These are phyloP conservation scores for Tuber magnatum DNA, from an alignment of 495 filamentous ascomycete species.

Conservation along the genomic window DNA sequence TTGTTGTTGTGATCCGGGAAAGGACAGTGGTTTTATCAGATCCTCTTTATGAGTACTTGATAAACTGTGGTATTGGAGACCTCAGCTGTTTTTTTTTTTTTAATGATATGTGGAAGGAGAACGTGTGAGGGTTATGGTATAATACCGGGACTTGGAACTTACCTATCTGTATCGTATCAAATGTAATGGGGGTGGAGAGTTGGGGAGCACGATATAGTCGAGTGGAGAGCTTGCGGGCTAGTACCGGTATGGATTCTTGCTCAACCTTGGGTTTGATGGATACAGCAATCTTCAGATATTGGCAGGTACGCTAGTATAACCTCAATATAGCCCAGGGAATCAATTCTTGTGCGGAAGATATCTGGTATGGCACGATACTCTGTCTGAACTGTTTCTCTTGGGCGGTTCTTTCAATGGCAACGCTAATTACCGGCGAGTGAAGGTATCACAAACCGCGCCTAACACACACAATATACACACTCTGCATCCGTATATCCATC, in stretches of 20 bases:
- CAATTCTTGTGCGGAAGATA: too few relatives aligned
- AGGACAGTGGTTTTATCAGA: too few relatives aligned
- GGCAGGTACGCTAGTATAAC: not conserved
- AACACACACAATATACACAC: not conserved
- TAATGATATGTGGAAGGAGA: not conserved
- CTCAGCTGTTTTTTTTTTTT: not conserved
- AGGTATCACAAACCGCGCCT: not conserved
- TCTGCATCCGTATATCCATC: not conserved
- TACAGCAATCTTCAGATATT: not conserved
- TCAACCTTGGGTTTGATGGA: too few relatives aligned
- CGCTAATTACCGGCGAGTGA: not conserved
- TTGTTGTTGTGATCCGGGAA: too few relatives aligned
- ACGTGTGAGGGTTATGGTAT: not conserved
- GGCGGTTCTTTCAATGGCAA: not conserved
- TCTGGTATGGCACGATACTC: not conserved
- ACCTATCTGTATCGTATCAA: not conserved
- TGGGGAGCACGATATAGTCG: too few relatives aligned
- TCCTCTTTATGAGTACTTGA: too few relatives aligned
- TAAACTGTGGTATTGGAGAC: too few relatives aligned
- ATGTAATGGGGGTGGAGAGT: not conserved
- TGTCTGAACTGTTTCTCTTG: too few relatives aligned
- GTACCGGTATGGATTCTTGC: too few relatives aligned
- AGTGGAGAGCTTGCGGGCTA: too few relatives aligned
- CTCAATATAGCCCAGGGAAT: too few relatives aligned
- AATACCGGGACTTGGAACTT: not conserved